Conservation (phyloP, 805 yeast genomes). For the Isabelozyma pseudorhagii region DNA sequence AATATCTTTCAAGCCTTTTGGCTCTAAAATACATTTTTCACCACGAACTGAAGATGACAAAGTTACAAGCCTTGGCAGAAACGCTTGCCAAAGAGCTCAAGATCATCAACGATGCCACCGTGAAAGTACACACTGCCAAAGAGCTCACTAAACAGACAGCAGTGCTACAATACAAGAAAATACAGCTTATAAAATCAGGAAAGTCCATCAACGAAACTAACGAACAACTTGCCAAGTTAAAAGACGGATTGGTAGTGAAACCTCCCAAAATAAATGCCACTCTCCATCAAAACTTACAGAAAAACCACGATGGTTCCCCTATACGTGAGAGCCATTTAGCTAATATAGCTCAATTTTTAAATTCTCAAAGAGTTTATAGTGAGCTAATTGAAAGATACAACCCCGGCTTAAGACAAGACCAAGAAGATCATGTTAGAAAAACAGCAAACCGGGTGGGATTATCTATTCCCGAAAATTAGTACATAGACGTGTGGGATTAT, state of each 20-base stretch:
- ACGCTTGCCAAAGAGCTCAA: constrained; percentile 38
- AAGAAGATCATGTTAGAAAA: constrained; percentile 69
- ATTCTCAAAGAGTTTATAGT: constrained; percentile 72
- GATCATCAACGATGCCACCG: constrained; percentile 31
- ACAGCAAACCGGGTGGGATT: constrained; percentile 92
- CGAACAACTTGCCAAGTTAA: constrained; percentile 20
- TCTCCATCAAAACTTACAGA: constrained; percentile 2
- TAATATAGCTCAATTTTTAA: constrained; percentile 63
- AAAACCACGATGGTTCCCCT: constrained; percentile 6
- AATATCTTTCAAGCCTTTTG: neutral
- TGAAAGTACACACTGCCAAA: constrained; percentile 35
- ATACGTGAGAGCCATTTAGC: constrained; percentile 37
- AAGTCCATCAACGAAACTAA: constrained; percentile 34
- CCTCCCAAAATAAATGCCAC: constrained; percentile 3
- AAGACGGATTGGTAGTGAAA: constrained; percentile 8
- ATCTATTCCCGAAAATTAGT: constrained; percentile 29
- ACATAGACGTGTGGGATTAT: neutral
- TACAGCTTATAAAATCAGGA: constrained; percentile 39
- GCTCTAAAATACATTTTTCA: neutral
- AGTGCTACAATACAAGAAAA: constrained; percentile 44
- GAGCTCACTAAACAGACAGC: constrained; percentile 45
- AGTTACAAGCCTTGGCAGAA: neutral
- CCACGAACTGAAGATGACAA: neutral
- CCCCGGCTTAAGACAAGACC: constrained; percentile 68
- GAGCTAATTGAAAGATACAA: constrained; percentile 82